Base-by-base conservation (phyloP, 768 basidiomycete species). In the Amanita jacksonii region DNA sequence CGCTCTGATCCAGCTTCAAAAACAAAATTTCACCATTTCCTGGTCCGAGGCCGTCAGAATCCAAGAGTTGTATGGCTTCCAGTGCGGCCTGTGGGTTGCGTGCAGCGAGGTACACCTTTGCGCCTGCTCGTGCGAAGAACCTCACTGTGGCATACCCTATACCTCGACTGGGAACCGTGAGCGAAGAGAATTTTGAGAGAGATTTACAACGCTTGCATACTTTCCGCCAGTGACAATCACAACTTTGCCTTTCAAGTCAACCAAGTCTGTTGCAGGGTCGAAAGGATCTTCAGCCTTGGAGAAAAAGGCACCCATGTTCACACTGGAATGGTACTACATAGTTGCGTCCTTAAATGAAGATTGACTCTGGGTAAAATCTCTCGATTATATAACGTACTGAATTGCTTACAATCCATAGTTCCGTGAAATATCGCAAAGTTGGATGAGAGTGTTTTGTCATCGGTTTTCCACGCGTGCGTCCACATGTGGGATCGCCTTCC, bases 61-160 rank as follows among this genome's bases (percentile, higher is more conserved):
- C 56, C 30, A 82, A 58, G 23, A 61, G 54, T 19, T 59, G 61
- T n/a, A 79, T 71, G 2, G 77, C 77, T 5, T 54, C 68, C 16
- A 56, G 62, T 6, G 72, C 77, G 37, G 61, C 66, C 12, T 51
- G 51, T 49, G 72, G 69, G 49, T 63, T 67, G 13, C 78, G 67
- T 5, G 74, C 70, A 0, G 68, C 74, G 49, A 81, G 65, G 50
- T 79, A 79, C 5, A 80, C 73, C 51, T 74, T 79, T 4, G 77
- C 77, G 12, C 78, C 76, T 6, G 59, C 63, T 5, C 65, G 62
- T 0, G 69, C 74, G 15, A 82, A 69, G 49, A 70, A 67, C 41
- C 67, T 63, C 15, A 76, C 67, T 0, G 73, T 78, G 0, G 64
- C 64, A 49, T 67, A 71, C 0, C 79, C 78, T 12, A 62, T 61